phyloP scores from a whole-genome alignment of 2,329 filamentous ascomycete genomes.

The Plectosphaerella cucumerina region DNA sequence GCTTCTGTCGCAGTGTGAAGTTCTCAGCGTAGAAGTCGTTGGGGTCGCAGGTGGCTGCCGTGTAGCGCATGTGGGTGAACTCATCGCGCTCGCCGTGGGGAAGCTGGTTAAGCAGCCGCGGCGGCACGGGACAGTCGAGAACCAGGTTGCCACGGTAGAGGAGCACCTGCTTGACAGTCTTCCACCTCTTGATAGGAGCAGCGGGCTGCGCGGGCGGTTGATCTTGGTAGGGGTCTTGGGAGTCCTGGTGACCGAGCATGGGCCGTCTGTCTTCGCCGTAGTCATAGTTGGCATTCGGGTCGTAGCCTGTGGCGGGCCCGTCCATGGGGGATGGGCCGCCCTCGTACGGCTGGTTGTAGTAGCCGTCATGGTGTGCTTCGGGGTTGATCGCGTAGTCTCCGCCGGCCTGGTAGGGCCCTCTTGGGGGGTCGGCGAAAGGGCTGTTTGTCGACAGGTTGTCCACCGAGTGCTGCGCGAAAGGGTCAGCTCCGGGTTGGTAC shows the following conservation, averaged over 20 bases:
- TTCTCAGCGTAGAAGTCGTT: slow-evolving; percentile 82
- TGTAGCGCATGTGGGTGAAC: slow-evolving; percentile 88
- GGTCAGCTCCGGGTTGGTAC: background rate
- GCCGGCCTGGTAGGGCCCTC: slow-evolving; percentile 40
- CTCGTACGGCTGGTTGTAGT: slow-evolving; percentile 80
- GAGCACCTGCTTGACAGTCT: slow-evolving; percentile 98
- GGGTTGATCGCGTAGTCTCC: slow-evolving; percentile 74
- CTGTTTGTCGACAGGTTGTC: slow-evolving; percentile 38
- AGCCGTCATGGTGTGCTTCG: slow-evolving; percentile 81
- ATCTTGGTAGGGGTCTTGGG: slow-evolving; percentile 44
- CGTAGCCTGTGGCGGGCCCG: slow-evolving; percentile 51
- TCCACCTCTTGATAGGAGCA: slow-evolving; percentile 78
- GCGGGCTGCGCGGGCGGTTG: slow-evolving; percentile 33
- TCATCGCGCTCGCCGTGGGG: slow-evolving; percentile 91
- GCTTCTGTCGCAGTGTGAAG: slow-evolving; percentile 84
- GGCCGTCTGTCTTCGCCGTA: slow-evolving; percentile 65
- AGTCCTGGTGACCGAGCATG: slow-evolving; percentile 65
- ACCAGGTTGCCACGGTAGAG: slow-evolving; percentile 96
- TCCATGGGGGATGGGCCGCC: slow-evolving; percentile 52
- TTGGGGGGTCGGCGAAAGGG: slow-evolving; percentile 39
- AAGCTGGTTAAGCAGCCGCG: slow-evolving; percentile 79
- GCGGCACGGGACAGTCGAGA: slow-evolving; percentile 92
- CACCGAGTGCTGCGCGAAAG: slow-evolving; percentile 41
- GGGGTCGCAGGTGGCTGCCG: slow-evolving; percentile 91
- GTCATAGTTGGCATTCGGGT: slow-evolving; percentile 55